Evolutionary conservation across 257 asterid species (phyloP), one percentile per base, ranked within the genome.

Genomic region (Galeopsis tetrahit): DNA sequence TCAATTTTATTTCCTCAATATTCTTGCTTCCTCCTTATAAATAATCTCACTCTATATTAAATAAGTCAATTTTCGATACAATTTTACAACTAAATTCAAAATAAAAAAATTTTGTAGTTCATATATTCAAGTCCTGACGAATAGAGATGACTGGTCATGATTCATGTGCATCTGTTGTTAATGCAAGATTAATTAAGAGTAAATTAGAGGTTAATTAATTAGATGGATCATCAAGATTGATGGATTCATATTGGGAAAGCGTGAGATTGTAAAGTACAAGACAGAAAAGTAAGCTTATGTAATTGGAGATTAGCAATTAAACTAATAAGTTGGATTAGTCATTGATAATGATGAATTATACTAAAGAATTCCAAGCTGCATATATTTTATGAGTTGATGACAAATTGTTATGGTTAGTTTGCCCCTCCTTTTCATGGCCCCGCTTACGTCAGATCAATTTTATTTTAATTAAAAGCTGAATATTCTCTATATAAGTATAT

Each of bases 291-390:
- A 73, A 73, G 70, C 55, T 69, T 59, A 35, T 40, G 62, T 68
- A 31, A 72, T 80, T 72, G 78, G 81, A 36, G 46, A 15, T 64
- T 7, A 66, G 35, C 59, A 21, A 77, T 77, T 69, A 64, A 62
- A 63, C 7, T 59, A 77, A 43, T 6, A 21, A 73, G 51, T 21
- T 70, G 75, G 75, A 75, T 75, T 78, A 75, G 83, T 82, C 75
- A 79, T 82, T 56, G 86, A 75, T 52, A 72, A 76, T 64, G 79
- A 75, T 62, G 77, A 63, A 33, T 6, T 64, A 2, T 62, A 65
- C 9, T 77, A 70, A 33, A 17, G 0, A 69, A 69, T 34, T 68
- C 63, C 76, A 80, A 76, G 68, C 79, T 21, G 61, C 78, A 4
- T 51, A 32, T 31, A 14, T 42, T 36, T 53, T 4, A 10, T 72